A percentile compares a stretch with the other conserved stretches of the same genome.
phyloP scores from a whole-genome alignment of 2,329 filamentous ascomycete species.

The Biscogniauxia sp. region DNA sequence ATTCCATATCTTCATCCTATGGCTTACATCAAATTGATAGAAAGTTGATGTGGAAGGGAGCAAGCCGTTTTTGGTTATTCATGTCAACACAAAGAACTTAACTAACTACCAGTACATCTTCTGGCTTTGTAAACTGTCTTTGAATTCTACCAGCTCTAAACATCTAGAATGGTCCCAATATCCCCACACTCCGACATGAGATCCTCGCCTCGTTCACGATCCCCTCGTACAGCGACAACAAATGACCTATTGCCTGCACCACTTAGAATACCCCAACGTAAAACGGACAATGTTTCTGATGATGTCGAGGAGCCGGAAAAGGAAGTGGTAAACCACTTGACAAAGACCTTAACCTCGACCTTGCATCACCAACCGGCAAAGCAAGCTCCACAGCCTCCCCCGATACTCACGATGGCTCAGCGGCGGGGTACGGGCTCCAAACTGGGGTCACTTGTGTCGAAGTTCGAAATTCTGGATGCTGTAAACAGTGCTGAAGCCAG shows the following conservation, averaged over 20 bases:
- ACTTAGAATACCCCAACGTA: conserved; percentile 22
- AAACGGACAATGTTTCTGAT: conserved; percentile 7
- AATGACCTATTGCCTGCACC: conserved; percentile 21
- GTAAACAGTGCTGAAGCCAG: conserved; percentile 20
- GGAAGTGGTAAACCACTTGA: not conserved
- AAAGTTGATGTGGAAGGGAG: too few species aligned
- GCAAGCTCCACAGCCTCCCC: not conserved
- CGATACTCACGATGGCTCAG: conserved; percentile 9
- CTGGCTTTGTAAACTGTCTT: too few species aligned
- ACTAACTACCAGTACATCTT: too few species aligned
- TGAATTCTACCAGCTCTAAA: not conserved
- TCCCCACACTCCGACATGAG: conserved; percentile 12
- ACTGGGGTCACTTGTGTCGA: conserved; percentile 33
- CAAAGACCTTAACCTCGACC: not conserved
- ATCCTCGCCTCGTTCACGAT: conserved; percentile 16
- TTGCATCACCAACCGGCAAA: not conserved
- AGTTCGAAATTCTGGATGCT: conserved; percentile 33
- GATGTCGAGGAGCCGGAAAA: conserved; percentile 2
- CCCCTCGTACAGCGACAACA: conserved; percentile 7
- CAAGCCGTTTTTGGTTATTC: too few species aligned
- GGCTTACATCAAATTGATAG: too few species aligned
- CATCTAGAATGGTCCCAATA: conserved; percentile 17
- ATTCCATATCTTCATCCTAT: too few species aligned
- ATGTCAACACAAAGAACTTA: too few species aligned
- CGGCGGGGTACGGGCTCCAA: conserved; percentile 17